Evolutionary conservation across 345 rosid species (phyloP).

Genomic region (Lagerstroemia speciosa): DNA sequence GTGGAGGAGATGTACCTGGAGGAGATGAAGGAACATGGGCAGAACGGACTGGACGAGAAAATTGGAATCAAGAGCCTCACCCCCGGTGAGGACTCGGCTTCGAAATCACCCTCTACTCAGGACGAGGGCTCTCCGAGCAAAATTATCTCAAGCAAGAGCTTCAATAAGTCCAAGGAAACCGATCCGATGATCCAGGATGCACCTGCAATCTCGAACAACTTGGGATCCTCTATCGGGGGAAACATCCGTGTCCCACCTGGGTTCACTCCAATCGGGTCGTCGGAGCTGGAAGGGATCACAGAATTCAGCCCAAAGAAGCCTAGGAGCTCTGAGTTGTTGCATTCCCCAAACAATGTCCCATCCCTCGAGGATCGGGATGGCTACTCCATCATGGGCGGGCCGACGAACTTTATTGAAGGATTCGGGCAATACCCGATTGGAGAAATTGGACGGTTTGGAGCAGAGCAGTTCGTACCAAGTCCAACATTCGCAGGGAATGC

Average conservation of each 20-base stretch:
- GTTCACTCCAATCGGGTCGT: slow-evolving; percentile 43
- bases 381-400: slow-evolving; percentile 58
- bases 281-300: slow-evolving; percentile 67
- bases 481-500: slow-evolving; percentile 12
- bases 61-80: slow-evolving; percentile 38
- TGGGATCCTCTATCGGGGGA: slow-evolving; percentile 39
- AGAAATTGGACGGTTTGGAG: slow-evolving; percentile 70
- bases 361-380: slow-evolving; percentile 53
- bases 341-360: slow-evolving; percentile 24
- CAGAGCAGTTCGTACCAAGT: slow-evolving; percentile 43
- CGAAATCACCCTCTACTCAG: slow-evolving; percentile 45
- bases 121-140: slow-evolving; percentile 32
- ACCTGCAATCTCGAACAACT: slow-evolving; percentile 33
- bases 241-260: slow-evolving; percentile 40
- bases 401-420: slow-evolving; percentile 57
- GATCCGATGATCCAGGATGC: slow-evolving; percentile 25
- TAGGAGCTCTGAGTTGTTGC: slow-evolving; percentile 46
- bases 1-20: slow-evolving; percentile 96
- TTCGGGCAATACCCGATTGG: slow-evolving; percentile 89
- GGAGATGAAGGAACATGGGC: slow-evolving; percentile 74
- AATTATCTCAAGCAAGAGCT: slow-evolving; percentile 23
- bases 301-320: slow-evolving; percentile 75
- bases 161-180: slow-evolving; percentile 28
- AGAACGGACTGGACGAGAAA: slow-evolving; percentile 54
- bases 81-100: slow-evolving; percentile 43